phyloP scores from a whole-genome alignment of 1,139 yeast species.

The Sugiyamaella japonica region DNA sequence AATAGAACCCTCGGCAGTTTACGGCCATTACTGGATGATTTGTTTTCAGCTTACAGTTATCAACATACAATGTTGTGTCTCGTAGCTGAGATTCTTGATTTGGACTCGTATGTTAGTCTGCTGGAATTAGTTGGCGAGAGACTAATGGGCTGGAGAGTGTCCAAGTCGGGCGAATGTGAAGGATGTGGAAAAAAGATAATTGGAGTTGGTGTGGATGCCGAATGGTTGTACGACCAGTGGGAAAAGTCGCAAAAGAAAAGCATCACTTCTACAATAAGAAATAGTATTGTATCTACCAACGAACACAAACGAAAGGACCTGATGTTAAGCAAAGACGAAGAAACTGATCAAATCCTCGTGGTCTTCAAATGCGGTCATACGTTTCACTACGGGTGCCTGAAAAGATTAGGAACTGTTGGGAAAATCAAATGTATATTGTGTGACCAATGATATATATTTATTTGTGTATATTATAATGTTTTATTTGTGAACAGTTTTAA shows the following conservation, averaged over 20 bases:
- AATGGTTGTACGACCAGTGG: conserved; percentile 40
- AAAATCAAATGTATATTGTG: conserved; percentile 28
- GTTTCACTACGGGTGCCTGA: conserved; percentile 64
- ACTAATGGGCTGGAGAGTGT: conserved; percentile 61
- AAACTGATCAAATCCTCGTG: conserved; percentile 37
- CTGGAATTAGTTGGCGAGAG: conserved; percentile 45
- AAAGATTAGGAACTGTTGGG: conserved; percentile 42
- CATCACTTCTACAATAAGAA: conserved; percentile 22
- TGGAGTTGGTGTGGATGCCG: conserved; percentile 56
- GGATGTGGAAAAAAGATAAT: conserved; percentile 67
- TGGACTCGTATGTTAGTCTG: conserved; percentile 52
- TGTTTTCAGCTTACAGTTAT: conserved; percentile 63
- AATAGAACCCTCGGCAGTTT: conserved; percentile 43
- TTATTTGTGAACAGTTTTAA: conserved; percentile 27
- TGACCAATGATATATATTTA: conserved; percentile 19
- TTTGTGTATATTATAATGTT: conserved; percentile 4
- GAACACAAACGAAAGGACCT: conserved; percentile 12
- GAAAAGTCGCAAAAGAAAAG: conserved; percentile 17
- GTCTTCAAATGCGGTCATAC: conserved; percentile 63
- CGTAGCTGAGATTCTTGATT: conserved; percentile 54
- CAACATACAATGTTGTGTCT: conserved; percentile 60
- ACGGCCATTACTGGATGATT: conserved; percentile 60
- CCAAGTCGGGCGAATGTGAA: conserved; percentile 56
- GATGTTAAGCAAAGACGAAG: conserved; percentile 3
- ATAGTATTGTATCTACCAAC: neutral